Base-by-base conservation (phyloP, 2,329 filamentous ascomycete species). In the Sclerotinia borealis region DNA sequence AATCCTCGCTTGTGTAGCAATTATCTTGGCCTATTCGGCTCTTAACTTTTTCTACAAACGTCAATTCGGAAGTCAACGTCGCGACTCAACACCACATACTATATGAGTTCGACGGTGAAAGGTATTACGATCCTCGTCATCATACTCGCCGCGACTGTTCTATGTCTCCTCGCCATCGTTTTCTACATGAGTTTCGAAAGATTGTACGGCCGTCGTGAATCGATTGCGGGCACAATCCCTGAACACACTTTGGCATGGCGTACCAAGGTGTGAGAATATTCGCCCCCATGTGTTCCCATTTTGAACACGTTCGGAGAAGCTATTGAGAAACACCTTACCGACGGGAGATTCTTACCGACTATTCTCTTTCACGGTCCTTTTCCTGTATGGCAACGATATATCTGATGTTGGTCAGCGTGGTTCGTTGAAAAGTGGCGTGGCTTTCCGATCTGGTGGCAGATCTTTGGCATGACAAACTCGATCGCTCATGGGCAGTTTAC, bases 41-140 rank as follows among this genome's bases (percentile, higher is more conserved):
- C 39, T 56, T 31, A 62, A 58, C 41, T 55, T 62, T 55, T 58
- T 62, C 50, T 62, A 62, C 60, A 56, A 48, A 39, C 60, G 52
- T 31, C 50, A 62, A 56, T 62, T 62, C 17, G 60, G 60, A 56
- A 62, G 60, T 27, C 50, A 58, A 49, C 60, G 60, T 47, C 60
- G 60, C 13, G 50, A 62, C 8, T 58, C 50, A 19, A 34, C 37
- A 9, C 25, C 19, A 22, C 41, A 37, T 48, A 62, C 41, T 17
- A 39, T 47, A 62, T 62, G 60, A 62, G 19, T 7, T 48, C 25
- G 29, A 62, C 60, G 27, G 43, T 62, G 7, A 29, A 27, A 34
- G 31, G 54, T 8, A 22, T 31, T n/a, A 58, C 60, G 10, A 36
- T 61, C 13, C 59, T 62, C 13, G 17, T 25, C 50, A 49, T 58